Percentiles rank a stretch among this genome's conserved stretches.
These are phyloP conservation scores for Cryphonectria radicalis DNA, from an alignment of 2,329 filamentous ascomycete species.

Conservation along the genomic window DNA sequence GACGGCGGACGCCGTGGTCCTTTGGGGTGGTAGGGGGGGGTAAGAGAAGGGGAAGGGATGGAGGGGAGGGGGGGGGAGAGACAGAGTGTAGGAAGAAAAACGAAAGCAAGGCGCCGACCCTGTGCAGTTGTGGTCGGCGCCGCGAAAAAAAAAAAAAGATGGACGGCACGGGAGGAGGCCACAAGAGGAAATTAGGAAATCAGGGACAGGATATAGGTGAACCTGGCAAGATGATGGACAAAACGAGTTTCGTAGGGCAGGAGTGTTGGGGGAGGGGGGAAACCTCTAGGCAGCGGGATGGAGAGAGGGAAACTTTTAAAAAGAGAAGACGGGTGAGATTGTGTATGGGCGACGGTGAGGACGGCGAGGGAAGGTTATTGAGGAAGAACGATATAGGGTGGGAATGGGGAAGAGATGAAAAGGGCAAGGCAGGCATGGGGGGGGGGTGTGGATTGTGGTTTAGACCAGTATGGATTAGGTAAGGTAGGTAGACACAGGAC, in stretches of 20 bases:
- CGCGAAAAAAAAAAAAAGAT: constrained; percentile 23
- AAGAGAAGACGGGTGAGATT: constrained; percentile 2
- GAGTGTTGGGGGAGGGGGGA: neutral
- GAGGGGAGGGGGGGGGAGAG: neutral
- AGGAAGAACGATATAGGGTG: constrained; percentile 25
- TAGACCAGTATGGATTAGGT: constrained; percentile 24
- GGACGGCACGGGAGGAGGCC: constrained; percentile 12
- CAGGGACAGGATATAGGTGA: constrained; percentile 7
- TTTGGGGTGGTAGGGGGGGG: neutral
- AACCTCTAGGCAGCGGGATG: neutral
- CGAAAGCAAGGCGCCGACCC: constrained; percentile 28
- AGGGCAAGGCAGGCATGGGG: constrained; percentile 24
- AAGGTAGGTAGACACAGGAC: constrained; percentile 19
- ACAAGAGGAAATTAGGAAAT: constrained; percentile 5
- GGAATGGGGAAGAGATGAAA: constrained; percentile 25
- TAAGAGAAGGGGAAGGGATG: neutral
- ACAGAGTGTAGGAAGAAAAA: neutral
- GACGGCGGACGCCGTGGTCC: constrained; percentile 18
- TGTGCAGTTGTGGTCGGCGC: constrained; percentile 28
- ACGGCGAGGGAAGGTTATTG: constrained; percentile 11
- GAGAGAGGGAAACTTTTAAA: neutral
- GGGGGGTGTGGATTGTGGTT: neutral
- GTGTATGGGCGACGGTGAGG: constrained; percentile 10
- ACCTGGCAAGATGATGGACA: neutral
- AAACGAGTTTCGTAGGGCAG: neutral